These are phyloP conservation scores for Fusarium zealandicum DNA, from an alignment of 2,329 filamentous ascomycete species.

Conservation along the genomic window DNA sequence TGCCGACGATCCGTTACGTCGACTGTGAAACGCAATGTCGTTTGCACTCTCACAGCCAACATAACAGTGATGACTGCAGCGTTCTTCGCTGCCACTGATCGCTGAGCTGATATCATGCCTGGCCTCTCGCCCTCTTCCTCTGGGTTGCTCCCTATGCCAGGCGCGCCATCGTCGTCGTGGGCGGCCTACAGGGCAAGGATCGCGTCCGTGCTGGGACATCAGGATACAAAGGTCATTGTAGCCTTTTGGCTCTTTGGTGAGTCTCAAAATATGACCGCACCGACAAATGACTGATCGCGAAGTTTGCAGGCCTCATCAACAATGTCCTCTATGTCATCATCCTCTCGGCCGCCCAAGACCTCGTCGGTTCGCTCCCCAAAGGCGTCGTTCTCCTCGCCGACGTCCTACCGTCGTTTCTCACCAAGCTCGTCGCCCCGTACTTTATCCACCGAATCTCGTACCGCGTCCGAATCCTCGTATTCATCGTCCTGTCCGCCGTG, in stretches of 20 bases:
- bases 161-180: slow-evolving; percentile 72
- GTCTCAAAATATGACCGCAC: accelerated
- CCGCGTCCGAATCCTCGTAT: slow-evolving; percentile 72
- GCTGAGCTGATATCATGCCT: slow-evolving; percentile 41
- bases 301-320: slow-evolving; percentile 70
- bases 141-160: slow-evolving; percentile 63
- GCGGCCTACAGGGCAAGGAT: slow-evolving; percentile 74
- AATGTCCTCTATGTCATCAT: slow-evolving; percentile 98
- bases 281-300: slow-evolving; percentile 12
- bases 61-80: background rate
- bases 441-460: slow-evolving; percentile 92
- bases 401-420: slow-evolving; percentile 86
- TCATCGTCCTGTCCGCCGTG: slow-evolving; percentile 76
- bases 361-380: slow-evolving; percentile 92
- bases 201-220: slow-evolving; percentile 67
- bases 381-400: slow-evolving; percentile 92
- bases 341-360: slow-evolving; percentile 91
- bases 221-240: slow-evolving; percentile 73
- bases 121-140: slow-evolving; percentile 52
- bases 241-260: slow-evolving; percentile 95
- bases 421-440: slow-evolving; percentile 89
- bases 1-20: too few species aligned
- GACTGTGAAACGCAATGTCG: slow-evolving; percentile 16
- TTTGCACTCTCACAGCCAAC: background rate
- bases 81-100: background rate